Percentiles rank a stretch among this genome's conserved stretches.
These are phyloP conservation scores for Parachaetomium inaequale DNA, from an alignment of 495 filamentous ascomycete species.

Conservation along the genomic window DNA sequence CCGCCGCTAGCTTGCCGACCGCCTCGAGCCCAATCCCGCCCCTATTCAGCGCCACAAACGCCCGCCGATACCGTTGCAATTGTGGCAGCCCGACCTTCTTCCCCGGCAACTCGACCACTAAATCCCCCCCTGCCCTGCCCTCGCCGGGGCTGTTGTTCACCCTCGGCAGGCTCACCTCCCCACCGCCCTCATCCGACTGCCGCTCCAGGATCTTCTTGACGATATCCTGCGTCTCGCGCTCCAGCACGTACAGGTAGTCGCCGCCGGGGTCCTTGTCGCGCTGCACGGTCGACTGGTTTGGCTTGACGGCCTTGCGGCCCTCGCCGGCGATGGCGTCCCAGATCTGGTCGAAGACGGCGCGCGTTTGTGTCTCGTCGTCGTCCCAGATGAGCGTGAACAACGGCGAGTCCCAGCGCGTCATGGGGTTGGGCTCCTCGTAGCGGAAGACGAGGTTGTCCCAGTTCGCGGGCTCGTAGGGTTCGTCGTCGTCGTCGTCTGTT, in stretches of 20 bases:
- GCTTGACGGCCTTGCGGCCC: slow-evolving; percentile 58
- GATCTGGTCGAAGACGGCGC: slow-evolving; percentile 49
- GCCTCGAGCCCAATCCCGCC: slow-evolving; percentile 49
- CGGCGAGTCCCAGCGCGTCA: slow-evolving; percentile 92
- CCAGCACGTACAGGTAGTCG: slow-evolving; percentile 80
- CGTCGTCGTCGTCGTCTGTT: slow-evolving; percentile 37
- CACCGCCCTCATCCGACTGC: slow-evolving; percentile 62
- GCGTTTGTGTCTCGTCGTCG: slow-evolving; percentile 56
- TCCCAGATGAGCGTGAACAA: slow-evolving; percentile 84
- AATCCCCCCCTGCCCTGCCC: slow-evolving; percentile 30
- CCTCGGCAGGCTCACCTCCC: slow-evolving; percentile 39
- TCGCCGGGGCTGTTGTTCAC: slow-evolving; percentile 30
- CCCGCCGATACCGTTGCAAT: slow-evolving; percentile 76
- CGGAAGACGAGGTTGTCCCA: slow-evolving; percentile 93
- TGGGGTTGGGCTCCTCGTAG: slow-evolving; percentile 93
- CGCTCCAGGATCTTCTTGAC: slow-evolving; percentile 70
- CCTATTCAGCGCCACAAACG: slow-evolving; percentile 78
- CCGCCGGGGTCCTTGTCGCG: slow-evolving; percentile 58
- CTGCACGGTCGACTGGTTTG: slow-evolving; percentile 78
- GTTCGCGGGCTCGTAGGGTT: slow-evolving; percentile 61
- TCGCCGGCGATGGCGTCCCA: slow-evolving; percentile 74
- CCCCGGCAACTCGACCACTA: slow-evolving; percentile 55
- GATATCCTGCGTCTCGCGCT: slow-evolving; percentile 79
- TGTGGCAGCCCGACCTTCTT: slow-evolving; percentile 65
- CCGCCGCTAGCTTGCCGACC: slow-evolving; percentile 45